phyloP scores from a whole-genome alignment of 306 rosid genomes.

The Prunus dulcis region DNA sequence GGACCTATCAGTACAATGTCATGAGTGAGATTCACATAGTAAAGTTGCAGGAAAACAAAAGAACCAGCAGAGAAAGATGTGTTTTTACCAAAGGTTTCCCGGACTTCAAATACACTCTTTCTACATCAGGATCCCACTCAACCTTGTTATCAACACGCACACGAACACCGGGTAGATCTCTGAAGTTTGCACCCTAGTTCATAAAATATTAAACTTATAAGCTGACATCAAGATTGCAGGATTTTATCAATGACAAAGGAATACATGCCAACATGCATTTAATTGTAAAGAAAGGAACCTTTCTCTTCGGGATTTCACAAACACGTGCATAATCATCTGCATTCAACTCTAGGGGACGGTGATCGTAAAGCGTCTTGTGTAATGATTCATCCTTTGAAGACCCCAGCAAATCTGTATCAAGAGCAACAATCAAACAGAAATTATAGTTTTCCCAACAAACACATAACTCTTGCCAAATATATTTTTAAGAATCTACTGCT shows the following conservation, averaged over 20 bases:
- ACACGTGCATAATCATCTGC: conserved; percentile 65
- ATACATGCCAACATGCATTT: not conserved
- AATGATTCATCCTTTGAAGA: not conserved
- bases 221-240: not conserved
- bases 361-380: conserved; percentile 42
- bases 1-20: conserved; percentile 43
- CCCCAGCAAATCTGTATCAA: conserved; percentile 41
- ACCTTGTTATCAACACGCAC: conserved; percentile 56
- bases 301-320: conserved; percentile 54
- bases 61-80: not conserved
- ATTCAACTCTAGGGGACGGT: conserved; percentile 54
- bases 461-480: not conserved
- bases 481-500: too few relatives aligned
- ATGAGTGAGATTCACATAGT: not conserved
- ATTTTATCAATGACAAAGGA: not conserved
- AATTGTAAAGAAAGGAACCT: conserved; percentile 37
- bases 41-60: not conserved
- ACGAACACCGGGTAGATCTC: conserved; percentile 79
- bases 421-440: not conserved
- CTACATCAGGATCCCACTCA: conserved; percentile 54
- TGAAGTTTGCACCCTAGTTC: conserved; percentile 71
- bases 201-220: not conserved
- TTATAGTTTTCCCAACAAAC: not conserved
- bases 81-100: conserved; percentile 77
- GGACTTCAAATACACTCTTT: conserved; percentile 54